Conservation (phyloP, 441 rosid genomes). For the Brassica balearica region DNA sequence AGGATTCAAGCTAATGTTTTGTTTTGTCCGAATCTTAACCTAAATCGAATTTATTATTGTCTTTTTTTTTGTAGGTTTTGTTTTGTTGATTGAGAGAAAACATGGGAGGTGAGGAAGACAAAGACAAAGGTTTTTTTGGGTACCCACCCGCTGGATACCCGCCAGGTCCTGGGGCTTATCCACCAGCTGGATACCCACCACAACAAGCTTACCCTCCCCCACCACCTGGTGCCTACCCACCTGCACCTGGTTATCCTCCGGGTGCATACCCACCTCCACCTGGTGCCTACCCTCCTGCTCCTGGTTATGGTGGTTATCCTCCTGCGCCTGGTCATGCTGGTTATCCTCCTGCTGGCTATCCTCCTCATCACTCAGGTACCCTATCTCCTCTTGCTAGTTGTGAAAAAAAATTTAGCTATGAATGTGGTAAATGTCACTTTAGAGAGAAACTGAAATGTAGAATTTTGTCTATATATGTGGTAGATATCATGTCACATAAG, state of each 20-base stretch:
- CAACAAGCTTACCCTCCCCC: slow-evolving; percentile 43
- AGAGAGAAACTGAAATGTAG: neutral
- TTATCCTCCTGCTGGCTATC: slow-evolving; percentile 51
- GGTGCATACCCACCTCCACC: slow-evolving; percentile 43
- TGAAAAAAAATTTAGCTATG: neutral
- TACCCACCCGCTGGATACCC: slow-evolving; percentile 48
- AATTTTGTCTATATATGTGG: neutral
- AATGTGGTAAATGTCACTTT: neutral
- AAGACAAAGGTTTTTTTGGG: slow-evolving; percentile 53
- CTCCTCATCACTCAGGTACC: slow-evolving; percentile 57
- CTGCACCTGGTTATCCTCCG: slow-evolving; percentile 31
- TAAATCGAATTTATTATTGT: neutral
- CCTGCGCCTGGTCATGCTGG: slow-evolving; percentile 38
- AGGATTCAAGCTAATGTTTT: neutral
- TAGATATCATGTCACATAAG: neutral
- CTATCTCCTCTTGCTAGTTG: neutral
- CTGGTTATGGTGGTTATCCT: slow-evolving; percentile 43
- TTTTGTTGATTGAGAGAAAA: slow-evolving; percentile 27
- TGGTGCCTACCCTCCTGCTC: slow-evolving; percentile 50
- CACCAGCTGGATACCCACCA: slow-evolving; percentile 43
- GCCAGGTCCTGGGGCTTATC: slow-evolving; percentile 41
- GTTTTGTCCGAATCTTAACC: neutral
- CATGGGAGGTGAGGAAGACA: slow-evolving; percentile 65
- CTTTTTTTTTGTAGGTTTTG: neutral
- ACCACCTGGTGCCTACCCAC: slow-evolving; percentile 47